Evolutionary conservation across 2,329 filamentous ascomycete species (phyloP).

Genomic region (Lachnellula hyalina): DNA sequence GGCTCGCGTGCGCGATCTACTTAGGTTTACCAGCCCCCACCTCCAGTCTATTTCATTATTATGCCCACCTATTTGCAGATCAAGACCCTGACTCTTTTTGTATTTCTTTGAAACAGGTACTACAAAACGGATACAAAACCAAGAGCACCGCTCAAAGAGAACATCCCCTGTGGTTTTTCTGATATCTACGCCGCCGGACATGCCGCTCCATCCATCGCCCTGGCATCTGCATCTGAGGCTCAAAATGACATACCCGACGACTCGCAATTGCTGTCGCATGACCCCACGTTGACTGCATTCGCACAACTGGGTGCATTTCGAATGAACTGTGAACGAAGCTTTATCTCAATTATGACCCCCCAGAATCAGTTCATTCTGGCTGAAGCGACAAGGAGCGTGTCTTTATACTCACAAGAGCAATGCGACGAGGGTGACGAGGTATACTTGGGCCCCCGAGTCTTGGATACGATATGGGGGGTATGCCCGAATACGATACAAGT

Average conservation of each 20-base stretch:
- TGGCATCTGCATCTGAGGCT: no score
- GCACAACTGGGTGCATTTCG: constrained; percentile 44
- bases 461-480: constrained; percentile 17
- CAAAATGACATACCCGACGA: background rate
- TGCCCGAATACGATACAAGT: constrained; percentile 21
- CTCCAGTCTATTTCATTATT: no score
- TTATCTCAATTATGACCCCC: constrained; percentile 36
- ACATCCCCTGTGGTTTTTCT: no score
- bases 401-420: constrained; percentile 9
- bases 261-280: constrained; percentile 18
- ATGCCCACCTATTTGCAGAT: no score
- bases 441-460: constrained; percentile 14
- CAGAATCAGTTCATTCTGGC: constrained; percentile 23
- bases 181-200: no score
- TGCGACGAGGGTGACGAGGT: constrained; percentile 13
- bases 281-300: constrained; percentile 38
- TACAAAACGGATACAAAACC: no score
- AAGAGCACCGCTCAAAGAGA: no score
- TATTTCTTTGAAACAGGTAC: no score
- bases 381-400: constrained; percentile 19
- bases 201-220: no score
- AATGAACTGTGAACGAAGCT: constrained; percentile 39
- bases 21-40: no score
- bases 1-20: no score
- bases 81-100: no score